These are phyloP conservation scores for Calendula officinalis DNA, from an alignment of 129 eudicot species.

Conservation along the genomic window DNA sequence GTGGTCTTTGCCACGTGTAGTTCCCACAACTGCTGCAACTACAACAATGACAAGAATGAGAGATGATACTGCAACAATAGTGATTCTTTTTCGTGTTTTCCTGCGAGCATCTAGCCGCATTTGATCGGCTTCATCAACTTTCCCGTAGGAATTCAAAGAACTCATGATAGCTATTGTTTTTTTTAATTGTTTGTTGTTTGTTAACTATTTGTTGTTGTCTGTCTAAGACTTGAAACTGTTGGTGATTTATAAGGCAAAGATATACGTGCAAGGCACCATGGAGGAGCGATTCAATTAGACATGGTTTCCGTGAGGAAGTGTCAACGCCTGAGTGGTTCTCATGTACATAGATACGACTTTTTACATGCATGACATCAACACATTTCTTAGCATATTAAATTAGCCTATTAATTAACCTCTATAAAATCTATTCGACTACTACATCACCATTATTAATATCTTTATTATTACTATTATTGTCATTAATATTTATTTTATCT, in stretches of 20 bases:
- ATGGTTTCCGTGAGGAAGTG: constrained; percentile 1
- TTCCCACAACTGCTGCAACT: constrained; percentile 49
- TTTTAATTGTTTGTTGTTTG: not conserved
- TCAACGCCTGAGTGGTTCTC: constrained; percentile 15
- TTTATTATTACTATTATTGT: too few relatives aligned
- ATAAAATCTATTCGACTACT: too few relatives aligned
- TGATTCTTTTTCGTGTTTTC: constrained; percentile 38
- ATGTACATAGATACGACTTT: not conserved
- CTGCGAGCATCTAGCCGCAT: constrained; percentile 40
- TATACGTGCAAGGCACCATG: constrained; percentile 20
- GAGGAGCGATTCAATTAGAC: not conserved
- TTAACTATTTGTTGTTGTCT: not conserved
- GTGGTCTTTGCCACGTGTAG: constrained; percentile 21
- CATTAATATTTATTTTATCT: too few relatives aligned
- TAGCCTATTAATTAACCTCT: too few relatives aligned
- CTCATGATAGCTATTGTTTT: constrained; percentile 22
- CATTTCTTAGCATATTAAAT: too few relatives aligned
- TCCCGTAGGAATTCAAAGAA: constrained; percentile 51
- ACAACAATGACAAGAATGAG: constrained; percentile 44
- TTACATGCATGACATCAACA: not conserved
- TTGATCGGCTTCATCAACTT: constrained; percentile 51
- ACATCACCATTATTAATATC: too few relatives aligned
- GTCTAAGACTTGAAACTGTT: not conserved
- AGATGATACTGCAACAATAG: constrained; percentile 38
- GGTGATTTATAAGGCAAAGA: not conserved